phyloP scores from a whole-genome alignment of 768 basidiomycete species.

The Cyathus striatus region DNA sequence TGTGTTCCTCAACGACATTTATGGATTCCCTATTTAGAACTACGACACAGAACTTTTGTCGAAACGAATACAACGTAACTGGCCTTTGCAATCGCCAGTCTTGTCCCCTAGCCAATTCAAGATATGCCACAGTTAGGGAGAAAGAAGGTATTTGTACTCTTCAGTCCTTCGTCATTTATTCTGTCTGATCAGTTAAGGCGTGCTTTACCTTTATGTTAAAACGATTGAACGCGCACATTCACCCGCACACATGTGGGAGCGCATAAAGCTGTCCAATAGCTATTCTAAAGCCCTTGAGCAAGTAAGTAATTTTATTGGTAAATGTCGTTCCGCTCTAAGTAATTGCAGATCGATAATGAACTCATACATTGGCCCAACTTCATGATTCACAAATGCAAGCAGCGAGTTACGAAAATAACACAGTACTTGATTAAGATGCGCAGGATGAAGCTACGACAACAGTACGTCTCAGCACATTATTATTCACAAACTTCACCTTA shows the following conservation, averaged over 20 bases:
- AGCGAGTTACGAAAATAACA: constrained; percentile 96
- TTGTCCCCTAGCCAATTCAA: constrained; percentile 95
- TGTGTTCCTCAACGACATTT: background rate
- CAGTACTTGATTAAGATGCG: constrained; percentile 99
- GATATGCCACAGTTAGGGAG: constrained; percentile 97
- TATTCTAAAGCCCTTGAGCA: constrained; percentile 95
- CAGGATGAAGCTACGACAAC: constrained; percentile 76
- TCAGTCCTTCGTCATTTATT: too few species aligned
- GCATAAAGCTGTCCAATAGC: constrained; percentile 86
- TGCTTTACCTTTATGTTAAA: constrained; percentile 92
- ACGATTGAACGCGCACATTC: constrained; percentile 97
- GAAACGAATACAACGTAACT: constrained; percentile 98
- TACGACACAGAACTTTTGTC: constrained; percentile 93
- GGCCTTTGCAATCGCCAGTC: constrained; percentile 93
- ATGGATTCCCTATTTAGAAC: constrained; percentile 50
- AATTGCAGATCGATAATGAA: constrained; percentile 84
- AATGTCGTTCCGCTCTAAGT: background rate
- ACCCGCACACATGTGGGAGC: constrained; percentile 98
- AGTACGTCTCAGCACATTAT: constrained; percentile 44
- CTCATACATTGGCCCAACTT: constrained; percentile 99
- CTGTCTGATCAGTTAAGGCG: too few species aligned
- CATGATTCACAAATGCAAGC: constrained; percentile 98
- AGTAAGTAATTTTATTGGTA: constrained; percentile 32
- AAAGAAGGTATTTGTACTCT: constrained; percentile 82
- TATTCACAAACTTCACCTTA: background rate